Percentiles rank a stretch among this genome's conserved stretches.
Evolutionary conservation across 73 alveolate genomes (phyloP).

Genomic region (Tetrahymena malaccensis): DNA sequence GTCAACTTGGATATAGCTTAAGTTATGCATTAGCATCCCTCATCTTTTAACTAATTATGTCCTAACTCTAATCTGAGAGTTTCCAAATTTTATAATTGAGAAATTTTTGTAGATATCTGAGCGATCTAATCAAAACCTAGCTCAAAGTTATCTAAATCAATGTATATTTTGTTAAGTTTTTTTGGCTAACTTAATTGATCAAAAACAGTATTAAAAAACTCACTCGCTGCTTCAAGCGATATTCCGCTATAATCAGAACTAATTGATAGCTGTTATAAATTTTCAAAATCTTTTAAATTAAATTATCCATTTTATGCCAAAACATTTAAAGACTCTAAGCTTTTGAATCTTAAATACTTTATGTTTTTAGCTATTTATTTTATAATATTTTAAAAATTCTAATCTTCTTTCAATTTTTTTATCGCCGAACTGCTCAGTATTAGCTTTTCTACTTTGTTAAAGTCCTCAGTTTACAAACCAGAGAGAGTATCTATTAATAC

Average conservation of each 20-base stretch:
- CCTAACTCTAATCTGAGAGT: neutral
- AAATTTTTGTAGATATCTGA: neutral
- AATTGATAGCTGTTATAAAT: too few relatives aligned
- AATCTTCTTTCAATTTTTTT: neutral
- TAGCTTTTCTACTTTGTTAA: neutral
- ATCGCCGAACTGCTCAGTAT: neutral
- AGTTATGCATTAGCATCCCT: neutral
- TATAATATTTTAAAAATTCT: too few relatives aligned
- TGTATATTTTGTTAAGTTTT: too few relatives aligned
- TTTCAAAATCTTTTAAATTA: too few relatives aligned
- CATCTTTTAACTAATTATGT: neutral
- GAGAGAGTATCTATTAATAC: neutral
- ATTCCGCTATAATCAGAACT: neutral
- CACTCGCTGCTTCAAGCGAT: too few relatives aligned
- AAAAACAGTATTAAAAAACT: too few relatives aligned
- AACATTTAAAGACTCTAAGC: neutral
- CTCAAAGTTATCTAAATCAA: neutral
- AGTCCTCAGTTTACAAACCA: neutral
- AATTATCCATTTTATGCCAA: neutral
- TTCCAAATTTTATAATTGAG: neutral
- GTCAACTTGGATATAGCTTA: neutral
- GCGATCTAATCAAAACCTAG: neutral
- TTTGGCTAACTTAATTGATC: neutral
- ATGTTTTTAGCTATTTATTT: neutral
- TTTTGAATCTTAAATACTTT: too few relatives aligned